A percentile compares a stretch with the other conserved stretches of the same genome.
Evolutionary conservation across 2,329 filamentous ascomycete species (phyloP).

Genomic region (Daldinia eschscholtzii): DNA sequence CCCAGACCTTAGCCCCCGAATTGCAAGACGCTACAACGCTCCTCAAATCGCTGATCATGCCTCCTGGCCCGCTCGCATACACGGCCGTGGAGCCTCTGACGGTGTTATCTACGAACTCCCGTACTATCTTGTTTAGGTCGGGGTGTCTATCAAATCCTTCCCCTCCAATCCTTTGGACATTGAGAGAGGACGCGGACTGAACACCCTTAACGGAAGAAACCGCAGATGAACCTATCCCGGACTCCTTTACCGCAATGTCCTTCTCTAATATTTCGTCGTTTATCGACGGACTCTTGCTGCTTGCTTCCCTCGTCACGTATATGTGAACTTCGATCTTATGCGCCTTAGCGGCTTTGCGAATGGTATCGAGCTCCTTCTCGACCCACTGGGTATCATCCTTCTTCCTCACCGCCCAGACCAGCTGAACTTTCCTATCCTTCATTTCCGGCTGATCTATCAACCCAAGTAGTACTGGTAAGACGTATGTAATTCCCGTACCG

Average conservation of each 20-base stretch:
- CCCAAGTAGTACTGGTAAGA: constrained; percentile 64
- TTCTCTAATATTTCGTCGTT: constrained; percentile 47
- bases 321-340: constrained; percentile 66
- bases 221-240: constrained; percentile 44
- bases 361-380: constrained; percentile 64
- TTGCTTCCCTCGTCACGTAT: constrained; percentile 68
- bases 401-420: constrained; percentile 75
- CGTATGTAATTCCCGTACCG: constrained; percentile 70
- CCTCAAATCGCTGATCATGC: constrained; percentile 71
- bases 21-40: constrained; percentile 67
- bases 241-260: constrained; percentile 46
- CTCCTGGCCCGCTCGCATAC: constrained; percentile 70
- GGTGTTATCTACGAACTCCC: constrained; percentile 62
- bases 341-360: constrained; percentile 57
- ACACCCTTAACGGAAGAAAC: constrained; percentile 39
- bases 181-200: constrained; percentile 49
- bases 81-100: constrained; percentile 65
- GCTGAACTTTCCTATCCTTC: constrained; percentile 63
- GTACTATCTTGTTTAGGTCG: constrained; percentile 61
- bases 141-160: constrained; percentile 57
- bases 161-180: constrained; percentile 50
- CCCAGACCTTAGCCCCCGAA: constrained; percentile 67
- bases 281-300: constrained; percentile 47
- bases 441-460: constrained; percentile 49
- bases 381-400: constrained; percentile 70